These are phyloP conservation scores for Ganoderma leucocontextum DNA, from an alignment of 1,284 basidiomycete species.

Conservation along the genomic window DNA sequence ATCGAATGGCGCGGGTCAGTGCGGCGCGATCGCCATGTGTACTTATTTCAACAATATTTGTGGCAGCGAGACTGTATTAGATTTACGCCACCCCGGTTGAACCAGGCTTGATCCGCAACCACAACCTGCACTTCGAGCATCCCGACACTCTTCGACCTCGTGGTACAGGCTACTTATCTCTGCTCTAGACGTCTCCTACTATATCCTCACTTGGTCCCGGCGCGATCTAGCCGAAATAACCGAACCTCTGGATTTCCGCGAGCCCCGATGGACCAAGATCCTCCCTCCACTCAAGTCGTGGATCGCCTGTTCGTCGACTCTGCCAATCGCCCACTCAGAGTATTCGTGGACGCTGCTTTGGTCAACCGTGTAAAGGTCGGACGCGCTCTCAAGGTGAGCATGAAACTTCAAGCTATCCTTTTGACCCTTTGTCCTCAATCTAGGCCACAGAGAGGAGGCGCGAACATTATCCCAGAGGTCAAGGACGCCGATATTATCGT, in stretches of 20 bases:
- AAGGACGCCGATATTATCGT: conserved; percentile 62
- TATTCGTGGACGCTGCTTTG: conserved; percentile 64
- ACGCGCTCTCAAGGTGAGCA: conserved; percentile 56
- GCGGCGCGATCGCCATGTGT: neutral
- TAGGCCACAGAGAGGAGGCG: conserved; percentile 57
- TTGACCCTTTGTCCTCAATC: neutral
- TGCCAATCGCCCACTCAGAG: conserved; percentile 35
- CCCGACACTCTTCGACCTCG: neutral
- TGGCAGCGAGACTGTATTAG: neutral
- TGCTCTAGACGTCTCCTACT: neutral
- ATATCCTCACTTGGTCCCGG: neutral
- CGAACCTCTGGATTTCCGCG: conserved; percentile 9
- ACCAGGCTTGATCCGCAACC: neutral
- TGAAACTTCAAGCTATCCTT: neutral
- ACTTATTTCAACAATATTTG: neutral
- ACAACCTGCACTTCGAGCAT: neutral
- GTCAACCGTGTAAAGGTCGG: conserved; percentile 58
- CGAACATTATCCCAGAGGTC: conserved; percentile 54
- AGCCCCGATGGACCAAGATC: conserved; percentile 11
- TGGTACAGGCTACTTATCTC: neutral
- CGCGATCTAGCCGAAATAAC: neutral
- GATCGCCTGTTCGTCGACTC: conserved; percentile 29
- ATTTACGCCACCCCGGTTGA: neutral
- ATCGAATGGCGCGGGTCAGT: neutral
- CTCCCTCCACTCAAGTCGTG: conserved; percentile 17